Percentiles rank a stretch among this genome's conserved stretches.
Conservation (phyloP, 2,329 filamentous ascomycete genomes). For the Xylaria sp. region DNA sequence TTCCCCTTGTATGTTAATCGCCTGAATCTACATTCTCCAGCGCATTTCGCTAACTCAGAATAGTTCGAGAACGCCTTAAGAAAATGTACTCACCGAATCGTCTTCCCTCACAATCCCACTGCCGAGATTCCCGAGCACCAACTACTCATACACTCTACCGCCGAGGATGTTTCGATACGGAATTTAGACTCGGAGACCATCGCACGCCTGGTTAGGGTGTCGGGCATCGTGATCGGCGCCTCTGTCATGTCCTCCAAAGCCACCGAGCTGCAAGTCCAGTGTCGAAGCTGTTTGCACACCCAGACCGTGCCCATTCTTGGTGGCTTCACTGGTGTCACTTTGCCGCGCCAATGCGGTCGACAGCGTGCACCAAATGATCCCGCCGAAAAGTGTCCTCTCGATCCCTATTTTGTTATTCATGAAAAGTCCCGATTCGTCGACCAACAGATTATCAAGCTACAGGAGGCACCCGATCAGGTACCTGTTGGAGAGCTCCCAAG, state of each 20-base stretch:
- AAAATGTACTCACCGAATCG: slow-evolving; percentile 91
- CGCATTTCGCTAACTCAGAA: slow-evolving; percentile 24
- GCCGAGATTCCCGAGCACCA: slow-evolving; percentile 88
- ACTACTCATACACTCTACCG: slow-evolving; percentile 91
- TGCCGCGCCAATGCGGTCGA: slow-evolving; percentile 82
- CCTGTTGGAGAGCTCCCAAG: slow-evolving; percentile 95
- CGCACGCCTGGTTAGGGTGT: slow-evolving; percentile 93
- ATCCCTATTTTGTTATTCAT: slow-evolving; percentile 95
- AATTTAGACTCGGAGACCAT: slow-evolving; percentile 94
- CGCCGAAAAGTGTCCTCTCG: slow-evolving; percentile 83
- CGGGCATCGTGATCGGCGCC: slow-evolving; percentile 96
- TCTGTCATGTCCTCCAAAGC: slow-evolving; percentile 98
- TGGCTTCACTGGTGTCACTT: slow-evolving; percentile 86
- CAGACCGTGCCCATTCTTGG: slow-evolving; percentile 79
- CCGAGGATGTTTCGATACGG: slow-evolving; percentile 90
- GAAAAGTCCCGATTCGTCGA: slow-evolving; percentile 96
- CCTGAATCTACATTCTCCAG: neutral
- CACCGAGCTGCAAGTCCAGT: slow-evolving; percentile 85
- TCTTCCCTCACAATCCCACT: slow-evolving; percentile 79
- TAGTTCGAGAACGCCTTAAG: slow-evolving; percentile 93
- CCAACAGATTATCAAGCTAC: slow-evolving; percentile 97
- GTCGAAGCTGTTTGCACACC: slow-evolving; percentile 82
- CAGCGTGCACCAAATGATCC: slow-evolving; percentile 72
- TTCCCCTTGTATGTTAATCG: slow-evolving; percentile 77
- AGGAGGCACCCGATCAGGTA: slow-evolving; percentile 97